phyloP scores from a whole-genome alignment of 495 filamentous ascomycete genomes.

The Elaphomyces granulatus region DNA sequence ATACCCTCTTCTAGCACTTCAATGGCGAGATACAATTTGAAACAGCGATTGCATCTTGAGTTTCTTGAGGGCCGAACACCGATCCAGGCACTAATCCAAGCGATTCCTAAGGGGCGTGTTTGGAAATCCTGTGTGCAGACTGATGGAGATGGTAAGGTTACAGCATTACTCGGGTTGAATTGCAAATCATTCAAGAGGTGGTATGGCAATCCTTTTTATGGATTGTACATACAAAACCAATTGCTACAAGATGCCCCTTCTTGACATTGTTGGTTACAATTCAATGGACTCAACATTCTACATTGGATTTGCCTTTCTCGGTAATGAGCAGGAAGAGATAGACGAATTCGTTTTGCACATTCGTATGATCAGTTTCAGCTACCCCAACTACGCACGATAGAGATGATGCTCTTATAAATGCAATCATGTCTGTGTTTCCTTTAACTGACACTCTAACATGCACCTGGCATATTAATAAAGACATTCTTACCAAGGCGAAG shows the following conservation, averaged over 20 bases:
- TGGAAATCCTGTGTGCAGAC: neutral
- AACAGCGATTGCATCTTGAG: conserved; percentile 1
- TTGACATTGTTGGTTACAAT: conserved; percentile 4
- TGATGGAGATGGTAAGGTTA: neutral
- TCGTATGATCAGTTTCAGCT: neutral
- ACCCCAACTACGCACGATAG: conserved; percentile 1
- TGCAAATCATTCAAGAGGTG: neutral
- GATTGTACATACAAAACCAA: conserved; percentile 11
- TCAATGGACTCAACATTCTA: conserved; percentile 1
- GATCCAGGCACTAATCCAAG: conserved; percentile 1
- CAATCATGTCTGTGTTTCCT: neutral
- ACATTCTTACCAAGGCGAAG: neutral
- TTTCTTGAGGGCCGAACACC: conserved; percentile 2
- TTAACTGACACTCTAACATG: neutral
- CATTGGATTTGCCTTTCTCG: conserved; percentile 4
- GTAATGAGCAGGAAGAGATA: neutral
- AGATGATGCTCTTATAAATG: conserved; percentile 2
- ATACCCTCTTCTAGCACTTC: neutral
- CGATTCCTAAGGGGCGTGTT: conserved; percentile 2
- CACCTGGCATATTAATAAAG: conserved; percentile 2
- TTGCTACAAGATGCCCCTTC: conserved; percentile 6
- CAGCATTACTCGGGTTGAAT: neutral
- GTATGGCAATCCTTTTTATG: neutral
- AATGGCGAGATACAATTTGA: conserved; percentile 1
- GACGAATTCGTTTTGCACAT: neutral